Conservation (phyloP, 2,329 filamentous ascomycete species). For the Pseudogymnoascus sp. region DNA sequence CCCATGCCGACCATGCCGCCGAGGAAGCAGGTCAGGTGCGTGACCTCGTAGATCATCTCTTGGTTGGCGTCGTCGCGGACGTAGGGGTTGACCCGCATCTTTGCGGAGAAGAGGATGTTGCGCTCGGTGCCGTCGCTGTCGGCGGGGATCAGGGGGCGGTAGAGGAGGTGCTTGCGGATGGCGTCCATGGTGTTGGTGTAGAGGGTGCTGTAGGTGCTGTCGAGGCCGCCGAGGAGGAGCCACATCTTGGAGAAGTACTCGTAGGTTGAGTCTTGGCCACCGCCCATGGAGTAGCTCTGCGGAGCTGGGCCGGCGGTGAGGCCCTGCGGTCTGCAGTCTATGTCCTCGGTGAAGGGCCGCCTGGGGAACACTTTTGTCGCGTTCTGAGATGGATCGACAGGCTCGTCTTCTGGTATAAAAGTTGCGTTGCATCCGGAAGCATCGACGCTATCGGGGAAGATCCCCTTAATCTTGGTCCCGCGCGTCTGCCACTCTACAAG, state of each 20-base stretch:
- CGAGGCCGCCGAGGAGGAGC: conserved; percentile 66
- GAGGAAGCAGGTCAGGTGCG: conserved; percentile 59
- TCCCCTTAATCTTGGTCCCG: conserved; percentile 56
- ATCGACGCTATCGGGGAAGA: conserved; percentile 74
- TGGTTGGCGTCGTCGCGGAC: conserved; percentile 29
- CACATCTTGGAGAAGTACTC: conserved; percentile 65
- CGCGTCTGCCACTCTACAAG: conserved; percentile 66
- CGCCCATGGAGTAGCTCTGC: conserved; percentile 50
- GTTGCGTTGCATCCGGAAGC: conserved; percentile 67
- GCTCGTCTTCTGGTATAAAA: conserved; percentile 23
- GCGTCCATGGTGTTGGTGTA: conserved; percentile 61
- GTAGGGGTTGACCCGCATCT: conserved; percentile 24
- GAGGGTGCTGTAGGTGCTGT: conserved; percentile 62
- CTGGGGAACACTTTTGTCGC: neutral
- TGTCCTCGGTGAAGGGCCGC: neutral
- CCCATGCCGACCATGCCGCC: conserved; percentile 63
- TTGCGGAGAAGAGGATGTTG: conserved; percentile 63
- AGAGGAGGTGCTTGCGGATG: conserved; percentile 66
- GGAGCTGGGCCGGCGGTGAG: conserved; percentile 41
- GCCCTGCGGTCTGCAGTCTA: conserved; percentile 50
- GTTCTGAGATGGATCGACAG: neutral
- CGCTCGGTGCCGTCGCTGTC: conserved; percentile 47
- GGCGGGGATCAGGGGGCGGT: conserved; percentile 63
- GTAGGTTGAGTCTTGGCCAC: conserved; percentile 61
- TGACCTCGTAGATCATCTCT: conserved; percentile 32